A percentile compares a stretch with the other conserved stretches of the same genome.
phyloP scores from a whole-genome alignment of 164 flowering plant species.

The Vitis vinifera region DNA sequence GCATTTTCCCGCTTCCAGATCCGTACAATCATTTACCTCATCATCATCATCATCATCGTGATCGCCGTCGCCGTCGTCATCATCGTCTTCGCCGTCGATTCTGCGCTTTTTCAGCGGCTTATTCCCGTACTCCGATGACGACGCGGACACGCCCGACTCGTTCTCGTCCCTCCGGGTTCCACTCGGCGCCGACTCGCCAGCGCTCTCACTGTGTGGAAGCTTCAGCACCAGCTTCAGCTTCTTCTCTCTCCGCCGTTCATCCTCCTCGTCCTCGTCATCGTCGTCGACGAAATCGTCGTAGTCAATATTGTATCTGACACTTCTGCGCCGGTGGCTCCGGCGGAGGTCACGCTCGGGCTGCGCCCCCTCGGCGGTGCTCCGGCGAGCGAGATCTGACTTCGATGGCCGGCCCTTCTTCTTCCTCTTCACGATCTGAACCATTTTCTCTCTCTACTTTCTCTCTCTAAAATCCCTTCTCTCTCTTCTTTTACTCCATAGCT shows the following conservation, averaged over 20 bases:
- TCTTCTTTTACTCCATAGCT: conserved; percentile 21
- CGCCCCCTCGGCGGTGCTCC: conserved; percentile 10
- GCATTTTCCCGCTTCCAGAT: conserved; percentile 13
- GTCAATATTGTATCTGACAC: conserved; percentile 44
- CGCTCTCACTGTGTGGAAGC: conserved; percentile 23
- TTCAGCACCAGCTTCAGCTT: conserved; percentile 65
- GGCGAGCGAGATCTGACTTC: conserved; percentile 54
- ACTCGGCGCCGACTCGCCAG: conserved; percentile 10
- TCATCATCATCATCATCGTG: conserved; percentile 22
- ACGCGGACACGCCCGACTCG: conserved; percentile 13
- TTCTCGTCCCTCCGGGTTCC: not conserved
- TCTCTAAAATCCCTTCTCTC: conserved; percentile 15
- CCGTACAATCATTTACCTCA: conserved; percentile 15
- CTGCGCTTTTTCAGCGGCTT: conserved; percentile 51
- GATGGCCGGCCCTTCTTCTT: conserved; percentile 80
- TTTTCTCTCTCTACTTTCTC: conserved; percentile 24
- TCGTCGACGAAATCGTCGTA: conserved; percentile 45
- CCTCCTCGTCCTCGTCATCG: conserved; percentile 40
- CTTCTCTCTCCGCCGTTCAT: conserved; percentile 52
- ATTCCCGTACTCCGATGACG: conserved; percentile 23
- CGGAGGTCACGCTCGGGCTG: conserved; percentile 30
- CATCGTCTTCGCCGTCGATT: conserved; percentile 31
- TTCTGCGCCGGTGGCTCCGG: conserved; percentile 61
- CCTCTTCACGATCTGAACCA: conserved; percentile 82
- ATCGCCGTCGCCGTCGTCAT: conserved; percentile 22